These are phyloP conservation scores for Cunninghamia lanceolata DNA, from an alignment of 75 land plant species.

Conservation along the genomic window DNA sequence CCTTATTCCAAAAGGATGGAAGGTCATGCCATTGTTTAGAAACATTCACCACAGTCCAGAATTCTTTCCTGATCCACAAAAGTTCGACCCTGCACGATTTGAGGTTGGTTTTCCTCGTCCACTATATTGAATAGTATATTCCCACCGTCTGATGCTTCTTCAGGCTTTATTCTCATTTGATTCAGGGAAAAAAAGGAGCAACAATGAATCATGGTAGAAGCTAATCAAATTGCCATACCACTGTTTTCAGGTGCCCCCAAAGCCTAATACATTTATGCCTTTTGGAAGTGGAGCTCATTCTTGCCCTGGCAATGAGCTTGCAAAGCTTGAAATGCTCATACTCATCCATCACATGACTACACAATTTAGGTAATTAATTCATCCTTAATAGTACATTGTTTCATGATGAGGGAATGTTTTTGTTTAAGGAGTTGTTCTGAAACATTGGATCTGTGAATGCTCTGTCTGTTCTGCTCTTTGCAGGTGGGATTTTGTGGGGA, in stretches of 20 bases:
- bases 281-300: constrained; percentile 74
- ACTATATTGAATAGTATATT: background rate
- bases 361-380: constrained; percentile 42
- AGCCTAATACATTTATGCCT: constrained; percentile 64
- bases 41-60: constrained; percentile 66
- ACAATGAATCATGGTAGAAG: background rate
- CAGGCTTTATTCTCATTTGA: background rate
- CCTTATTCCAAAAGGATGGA: constrained; percentile 77
- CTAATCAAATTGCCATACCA: background rate
- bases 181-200: background rate
- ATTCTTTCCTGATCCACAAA: constrained; percentile 54
- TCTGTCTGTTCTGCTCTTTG: background rate
- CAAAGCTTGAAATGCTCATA: constrained; percentile 59
- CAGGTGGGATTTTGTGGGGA: constrained; percentile 54
- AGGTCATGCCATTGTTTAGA: constrained; percentile 71
- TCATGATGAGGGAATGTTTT: constrained; percentile 22
- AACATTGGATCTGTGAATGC: background rate
- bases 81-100: constrained; percentile 76
- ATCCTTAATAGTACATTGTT: constrained; percentile 18
- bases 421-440: background rate
- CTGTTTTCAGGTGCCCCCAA: constrained; percentile 43
- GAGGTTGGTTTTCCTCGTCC: constrained; percentile 32
- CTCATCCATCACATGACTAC: constrained; percentile 64
- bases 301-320: constrained; percentile 75
- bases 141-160: background rate